Evolutionary conservation across 805 yeast species (phyloP), one percentile per base, ranked within the genome.

Genomic region (Spathaspora gorwiae): DNA sequence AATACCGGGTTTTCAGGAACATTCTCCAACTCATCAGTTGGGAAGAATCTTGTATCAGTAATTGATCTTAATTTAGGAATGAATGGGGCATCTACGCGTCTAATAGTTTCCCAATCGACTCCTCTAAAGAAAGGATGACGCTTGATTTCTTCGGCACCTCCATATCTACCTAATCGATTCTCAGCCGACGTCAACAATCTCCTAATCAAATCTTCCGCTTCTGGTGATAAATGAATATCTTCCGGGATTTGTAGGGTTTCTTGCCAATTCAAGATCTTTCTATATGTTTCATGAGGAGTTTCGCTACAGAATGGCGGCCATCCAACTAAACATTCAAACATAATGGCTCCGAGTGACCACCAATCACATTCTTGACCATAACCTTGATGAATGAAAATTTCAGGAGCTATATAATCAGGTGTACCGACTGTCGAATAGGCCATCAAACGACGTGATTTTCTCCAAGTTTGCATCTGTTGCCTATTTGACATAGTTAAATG

Each of bases 221-320:
- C 97, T 1, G 90, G 85, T 26, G 90, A 82, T 42, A 90, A 73
- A 66, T 90, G 97, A 37, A 90, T 83, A 55, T 90, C 97, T 52
- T 89, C 96, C 1, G 97, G 97, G 57, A 90, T 85, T 47, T 81
- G 84, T 57, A 90, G 70, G 1, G 95, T 82, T 59, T 90, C 95
- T 58, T 84, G 88, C 90, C 96, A 90, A 63, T 87, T 87, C 60
- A 90, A 74, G 57, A 90, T 90, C 76, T 90, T 90, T 45, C 90
- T 78, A 65, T 90, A 90, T 0, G 97, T 90, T 54, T 90, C 97
- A 49, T 88, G 95, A 9, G 96, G 96, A 9, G 95, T 87, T 58
- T 90, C 97, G 0, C 94, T 83, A 68, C 97, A 90, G 65, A 90
- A 90, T 39, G 97, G 97, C 26, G 97, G 97, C 96, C 96, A 90